A percentile compares a stretch with the other conserved stretches of the same genome.
These are phyloP conservation scores for Phaffomyces antillensis DNA, from an alignment of 805 yeast genomes.

Conservation along the genomic window DNA sequence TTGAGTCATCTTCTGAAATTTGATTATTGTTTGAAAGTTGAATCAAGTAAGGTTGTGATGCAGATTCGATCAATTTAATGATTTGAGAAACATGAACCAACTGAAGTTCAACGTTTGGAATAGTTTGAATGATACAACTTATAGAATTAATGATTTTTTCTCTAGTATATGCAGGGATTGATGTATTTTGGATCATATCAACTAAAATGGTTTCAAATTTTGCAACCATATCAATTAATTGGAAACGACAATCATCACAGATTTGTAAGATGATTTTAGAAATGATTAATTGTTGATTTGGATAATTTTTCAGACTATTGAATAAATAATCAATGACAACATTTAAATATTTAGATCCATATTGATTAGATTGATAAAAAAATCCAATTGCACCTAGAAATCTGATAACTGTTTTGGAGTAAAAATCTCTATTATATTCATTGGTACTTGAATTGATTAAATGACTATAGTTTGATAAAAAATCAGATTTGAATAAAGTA, in stretches of 20 bases:
- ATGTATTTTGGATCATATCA: conserved; percentile 37
- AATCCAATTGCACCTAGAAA: conserved; percentile 54
- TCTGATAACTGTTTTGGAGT: conserved; percentile 44
- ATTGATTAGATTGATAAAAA: conserved; percentile 48
- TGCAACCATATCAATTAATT: conserved; percentile 35
- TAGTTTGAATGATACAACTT: conserved; percentile 53
- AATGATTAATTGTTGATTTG: conserved; percentile 30
- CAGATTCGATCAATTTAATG: conserved; percentile 24
- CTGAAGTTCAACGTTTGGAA: conserved; percentile 40
- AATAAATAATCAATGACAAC: conserved; percentile 51
- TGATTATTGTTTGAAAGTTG: conserved; percentile 6
- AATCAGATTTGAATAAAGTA: conserved; percentile 24
- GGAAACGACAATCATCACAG: conserved; percentile 45
- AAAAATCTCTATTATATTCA: conserved; percentile 14
- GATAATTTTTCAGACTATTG: conserved; percentile 25
- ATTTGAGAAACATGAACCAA: conserved; percentile 29
- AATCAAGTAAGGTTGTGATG: conserved; percentile 11
- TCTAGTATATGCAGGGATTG: conserved; percentile 40
- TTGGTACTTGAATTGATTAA: conserved; percentile 7
- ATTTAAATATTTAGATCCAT: conserved; percentile 40
- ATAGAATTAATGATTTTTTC: conserved; percentile 57
- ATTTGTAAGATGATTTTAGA: conserved; percentile 54
- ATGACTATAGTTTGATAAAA: conserved; percentile 18
- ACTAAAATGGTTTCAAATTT: conserved; percentile 41
- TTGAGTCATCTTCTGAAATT: conserved; percentile 25